A percentile compares a stretch with the other conserved stretches of the same genome.
Conservation (phyloP, 169 alveolate genomes). For the Babesia bovis region DNA sequence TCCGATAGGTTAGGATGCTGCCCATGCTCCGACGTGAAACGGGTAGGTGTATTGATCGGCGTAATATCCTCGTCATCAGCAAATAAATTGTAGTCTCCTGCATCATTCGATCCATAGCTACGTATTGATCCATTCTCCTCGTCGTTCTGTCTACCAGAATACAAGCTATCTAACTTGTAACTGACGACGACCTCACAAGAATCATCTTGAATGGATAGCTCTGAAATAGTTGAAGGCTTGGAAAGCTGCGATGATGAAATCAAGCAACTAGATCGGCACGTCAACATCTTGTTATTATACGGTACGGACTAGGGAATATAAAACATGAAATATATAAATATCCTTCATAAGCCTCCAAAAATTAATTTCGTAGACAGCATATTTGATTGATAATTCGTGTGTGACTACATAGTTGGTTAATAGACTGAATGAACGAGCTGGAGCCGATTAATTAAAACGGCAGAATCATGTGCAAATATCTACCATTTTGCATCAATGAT, state of each 20-base stretch:
- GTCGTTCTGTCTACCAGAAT: not conserved
- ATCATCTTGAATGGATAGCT: not conserved
- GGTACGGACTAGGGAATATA: too few species aligned
- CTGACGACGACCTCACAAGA: conserved; percentile 28
- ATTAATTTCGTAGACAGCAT: too few species aligned
- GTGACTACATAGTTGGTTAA: too few species aligned
- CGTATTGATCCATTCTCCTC: not conserved
- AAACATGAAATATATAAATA: too few species aligned
- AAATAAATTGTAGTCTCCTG: not conserved
- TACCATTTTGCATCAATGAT: too few species aligned
- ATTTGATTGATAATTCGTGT: too few species aligned
- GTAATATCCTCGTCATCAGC: not conserved
- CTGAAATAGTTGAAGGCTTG: not conserved
- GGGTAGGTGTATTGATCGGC: not conserved
- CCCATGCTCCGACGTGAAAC: not conserved
- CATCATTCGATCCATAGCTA: not conserved
- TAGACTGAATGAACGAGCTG: too few species aligned
- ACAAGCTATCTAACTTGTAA: conserved; percentile 8
- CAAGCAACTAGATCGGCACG: conserved; percentile 11
- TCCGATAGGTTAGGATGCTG: not conserved
- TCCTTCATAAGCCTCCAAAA: too few species aligned
- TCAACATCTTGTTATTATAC: conserved; percentile 1
- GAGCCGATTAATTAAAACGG: too few species aligned
- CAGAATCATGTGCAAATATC: too few species aligned
- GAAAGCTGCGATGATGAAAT: conserved; percentile 24